Base-by-base conservation (phyloP, 2,329 filamentous ascomycete genomes). In the Dothideomycetes sp. region DNA sequence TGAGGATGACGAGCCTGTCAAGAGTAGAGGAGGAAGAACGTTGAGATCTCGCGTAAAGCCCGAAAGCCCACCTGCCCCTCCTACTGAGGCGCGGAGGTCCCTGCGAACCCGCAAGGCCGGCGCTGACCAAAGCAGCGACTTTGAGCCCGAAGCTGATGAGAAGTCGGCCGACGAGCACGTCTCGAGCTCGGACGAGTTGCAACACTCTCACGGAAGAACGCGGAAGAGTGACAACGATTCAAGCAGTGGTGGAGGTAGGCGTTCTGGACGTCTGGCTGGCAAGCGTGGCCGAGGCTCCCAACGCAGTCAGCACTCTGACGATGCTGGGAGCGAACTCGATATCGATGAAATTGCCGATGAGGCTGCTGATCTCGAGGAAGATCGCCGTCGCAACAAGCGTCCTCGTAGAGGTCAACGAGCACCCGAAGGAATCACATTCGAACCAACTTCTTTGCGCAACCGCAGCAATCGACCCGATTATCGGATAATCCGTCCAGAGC, bases 401-500 rank as follows among this genome's bases (percentile, higher is more conserved):
- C 59, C 64, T n/a, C 53, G 59, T 16, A 45, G 49, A 5, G 37
- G 31, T 9, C 31, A 34, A 10, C 15, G 40, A 35, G 12, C 22
- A 27, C 31, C 19, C n/a, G 36, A 47, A 9, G 50, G 52, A 29
- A 54, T 58, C 41, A 45, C 52, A 4, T 58, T 54, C 40, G 53
- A 42, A 62, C 73, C 49, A 69, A 83, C 48, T 45, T 83, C 48
- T 45, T 51, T 62, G 60, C 76, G 36, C 73, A 81, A 54, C 68
- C 83, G 61, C 62, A 75, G 76, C 24, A 80, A 82, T 48, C 72
- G 75, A 35, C 82, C 91, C 19, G 84, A 94, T 57, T 96, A 96
- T 60, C 83, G 83, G 42, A 84, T 95, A 54, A 77, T 84, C 32
- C 79, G 85, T 1, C 78, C 88, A 31, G 81, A 86, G 47, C 66